A percentile compares a stretch with the other conserved stretches of the same genome.
Evolutionary conservation across 805 yeast genomes (phyloP).

Genomic region (Candida rishiriensis): DNA sequence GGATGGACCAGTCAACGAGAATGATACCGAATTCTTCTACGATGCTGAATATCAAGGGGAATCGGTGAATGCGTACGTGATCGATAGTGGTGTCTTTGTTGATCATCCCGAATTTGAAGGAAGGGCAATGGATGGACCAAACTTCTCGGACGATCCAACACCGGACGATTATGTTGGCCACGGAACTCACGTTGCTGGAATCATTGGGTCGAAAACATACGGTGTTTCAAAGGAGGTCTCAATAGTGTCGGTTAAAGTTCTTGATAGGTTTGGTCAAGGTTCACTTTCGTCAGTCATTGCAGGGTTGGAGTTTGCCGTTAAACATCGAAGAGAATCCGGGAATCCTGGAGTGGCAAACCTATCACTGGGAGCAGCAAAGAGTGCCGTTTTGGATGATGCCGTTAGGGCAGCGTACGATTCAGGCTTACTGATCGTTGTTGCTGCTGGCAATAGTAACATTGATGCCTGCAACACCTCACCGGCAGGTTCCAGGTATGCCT

Average conservation of each 20-base stretch:
- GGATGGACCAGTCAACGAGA: constrained; percentile 26
- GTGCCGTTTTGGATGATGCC: constrained; percentile 66
- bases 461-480: constrained; percentile 87
- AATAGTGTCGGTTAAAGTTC: constrained; percentile 70
- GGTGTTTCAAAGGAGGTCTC: constrained; percentile 77
- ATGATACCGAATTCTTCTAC: constrained; percentile 42
- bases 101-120: constrained; percentile 62
- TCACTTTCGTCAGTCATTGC: constrained; percentile 59
- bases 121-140: constrained; percentile 55
- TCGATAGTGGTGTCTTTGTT: constrained; percentile 77
- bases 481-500: constrained; percentile 66
- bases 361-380: constrained; percentile 73
- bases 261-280: constrained; percentile 67
- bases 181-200: constrained; percentile 92
- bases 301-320: constrained; percentile 64
- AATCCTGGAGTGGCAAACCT: constrained; percentile 66
- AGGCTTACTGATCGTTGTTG: constrained; percentile 70
- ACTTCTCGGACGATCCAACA: constrained; percentile 54
- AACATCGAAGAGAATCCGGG: constrained; percentile 40
- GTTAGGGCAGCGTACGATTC: constrained; percentile 67
- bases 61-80: constrained; percentile 66
- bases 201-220: constrained; percentile 70
- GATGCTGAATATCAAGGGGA: constrained; percentile 46
- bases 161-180: constrained; percentile 77
- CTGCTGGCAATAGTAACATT: constrained; percentile 80